Percentiles rank a stretch among this genome's conserved stretches.
Evolutionary conservation across 1,284 basidiomycete species (phyloP).

Genomic region (Malassezia pachydermatis): DNA sequence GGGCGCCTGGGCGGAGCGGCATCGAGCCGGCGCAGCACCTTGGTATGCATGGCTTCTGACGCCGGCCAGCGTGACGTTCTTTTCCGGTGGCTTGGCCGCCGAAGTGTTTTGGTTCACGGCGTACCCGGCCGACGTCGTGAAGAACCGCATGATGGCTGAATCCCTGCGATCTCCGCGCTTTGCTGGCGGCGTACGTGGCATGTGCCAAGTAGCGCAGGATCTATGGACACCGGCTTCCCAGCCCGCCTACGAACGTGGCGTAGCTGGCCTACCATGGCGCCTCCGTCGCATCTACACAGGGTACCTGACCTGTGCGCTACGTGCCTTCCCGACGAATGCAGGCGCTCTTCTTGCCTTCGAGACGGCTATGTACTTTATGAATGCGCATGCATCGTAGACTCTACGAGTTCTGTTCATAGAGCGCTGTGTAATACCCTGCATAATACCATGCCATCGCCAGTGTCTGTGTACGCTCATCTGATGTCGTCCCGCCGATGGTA

Average conservation of each 20-base stretch:
- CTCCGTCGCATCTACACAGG: constrained; percentile 31
- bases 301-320: constrained; percentile 31
- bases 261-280: constrained; percentile 5
- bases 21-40: constrained; percentile 15
- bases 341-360: constrained; percentile 41
- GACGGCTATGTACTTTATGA: constrained; percentile 38
- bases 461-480: background rate
- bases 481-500: background rate
- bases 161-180: constrained; percentile 53
- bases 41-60: constrained; percentile 54
- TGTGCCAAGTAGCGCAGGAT: background rate
- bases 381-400: background rate
- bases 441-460: constrained; percentile 20
- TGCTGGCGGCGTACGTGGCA: constrained; percentile 39
- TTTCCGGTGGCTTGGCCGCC: constrained; percentile 54
- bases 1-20: constrained; percentile 5
- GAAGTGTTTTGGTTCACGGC: constrained; percentile 54
- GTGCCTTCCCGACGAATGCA: constrained; percentile 45
- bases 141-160: constrained; percentile 51
- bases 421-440: constrained; percentile 20
- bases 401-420: background rate
- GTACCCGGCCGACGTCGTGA: constrained; percentile 66
- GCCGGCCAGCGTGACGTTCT: constrained; percentile 59
- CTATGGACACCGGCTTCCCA: constrained; percentile 2
- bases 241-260: background rate